Conservation (phyloP, 306 rosid species). For the Cucumis hystrix region DNA sequence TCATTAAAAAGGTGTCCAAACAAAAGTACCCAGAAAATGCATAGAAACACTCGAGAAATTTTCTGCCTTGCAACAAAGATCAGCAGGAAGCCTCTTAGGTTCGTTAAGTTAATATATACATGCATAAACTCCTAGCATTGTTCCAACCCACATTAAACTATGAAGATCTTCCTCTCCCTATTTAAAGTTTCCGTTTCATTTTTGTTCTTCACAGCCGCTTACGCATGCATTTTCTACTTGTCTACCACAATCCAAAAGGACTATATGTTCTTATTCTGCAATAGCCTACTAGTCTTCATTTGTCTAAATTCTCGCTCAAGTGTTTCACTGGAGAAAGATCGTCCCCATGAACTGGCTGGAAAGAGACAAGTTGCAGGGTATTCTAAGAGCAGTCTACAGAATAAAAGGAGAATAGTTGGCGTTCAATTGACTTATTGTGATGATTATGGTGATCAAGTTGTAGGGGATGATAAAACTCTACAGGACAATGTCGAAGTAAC, state of each 20-base stretch:
- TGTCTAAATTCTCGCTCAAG: neutral
- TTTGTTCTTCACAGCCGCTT: neutral
- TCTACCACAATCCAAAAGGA: constrained; percentile 5
- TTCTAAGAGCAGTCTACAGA: neutral
- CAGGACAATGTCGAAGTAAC: neutral
- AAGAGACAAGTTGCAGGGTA: neutral
- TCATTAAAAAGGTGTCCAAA: neutral
- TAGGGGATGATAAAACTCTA: neutral
- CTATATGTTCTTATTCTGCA: constrained; percentile 4
- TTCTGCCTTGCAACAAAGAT: neutral
- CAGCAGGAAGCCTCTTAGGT: neutral
- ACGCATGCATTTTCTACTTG: neutral
- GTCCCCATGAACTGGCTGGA: neutral
- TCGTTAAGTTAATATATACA: neutral
- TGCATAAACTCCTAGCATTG: neutral
- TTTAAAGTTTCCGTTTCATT: neutral
- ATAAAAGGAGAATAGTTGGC: neutral
- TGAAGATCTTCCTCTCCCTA: neutral
- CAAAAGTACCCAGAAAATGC: neutral
- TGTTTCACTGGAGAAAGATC: neutral
- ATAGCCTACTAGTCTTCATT: constrained; percentile 2
- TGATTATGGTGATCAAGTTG: neutral
- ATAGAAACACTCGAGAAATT: neutral
- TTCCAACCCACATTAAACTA: neutral
- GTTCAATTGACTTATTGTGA: neutral